Evolutionary conservation across 2,329 filamentous ascomycete genomes (phyloP).

Genomic region (Botrytis byssoidea): DNA sequence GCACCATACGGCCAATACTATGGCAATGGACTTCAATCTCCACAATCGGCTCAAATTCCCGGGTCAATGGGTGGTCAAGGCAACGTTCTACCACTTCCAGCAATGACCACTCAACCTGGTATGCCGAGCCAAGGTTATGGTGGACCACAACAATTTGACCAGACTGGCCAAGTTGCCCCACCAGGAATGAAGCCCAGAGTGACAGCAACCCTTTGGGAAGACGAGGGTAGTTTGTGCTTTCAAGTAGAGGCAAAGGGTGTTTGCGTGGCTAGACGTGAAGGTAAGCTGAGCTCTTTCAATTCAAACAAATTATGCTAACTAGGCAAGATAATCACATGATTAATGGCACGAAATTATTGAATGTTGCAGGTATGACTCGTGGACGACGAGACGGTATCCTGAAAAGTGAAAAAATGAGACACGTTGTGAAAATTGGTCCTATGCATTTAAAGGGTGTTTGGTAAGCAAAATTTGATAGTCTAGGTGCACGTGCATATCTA

Average conservation of each 20-base stretch:
- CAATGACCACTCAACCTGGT: constrained; percentile 46
- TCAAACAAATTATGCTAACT: constrained; percentile 17
- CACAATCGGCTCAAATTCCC: constrained; percentile 66
- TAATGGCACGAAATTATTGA: constrained; percentile 94
- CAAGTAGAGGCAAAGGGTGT: constrained; percentile 96
- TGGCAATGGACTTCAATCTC: constrained; percentile 74
- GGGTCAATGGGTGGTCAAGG: constrained; percentile 65
- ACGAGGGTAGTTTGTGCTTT: constrained; percentile 95
- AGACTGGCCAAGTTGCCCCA: constrained; percentile 87
- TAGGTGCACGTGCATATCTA: constrained; percentile 21
- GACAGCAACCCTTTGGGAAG: constrained; percentile 96
- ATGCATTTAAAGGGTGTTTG: constrained; percentile 99
- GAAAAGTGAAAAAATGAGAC: constrained; percentile 94
- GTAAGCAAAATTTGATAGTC: constrained; percentile 53
- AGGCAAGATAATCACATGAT: constrained; percentile 93
- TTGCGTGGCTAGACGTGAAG: constrained; percentile 90
- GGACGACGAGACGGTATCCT: constrained; percentile 92
- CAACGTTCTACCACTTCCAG: constrained; percentile 68
- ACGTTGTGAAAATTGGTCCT: constrained; percentile 97
- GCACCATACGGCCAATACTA: constrained; percentile 69
- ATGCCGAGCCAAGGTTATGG: constrained; percentile 49
- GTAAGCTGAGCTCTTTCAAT: constrained; percentile 52
- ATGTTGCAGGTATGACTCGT: constrained; percentile 97
- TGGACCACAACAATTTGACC: constrained; percentile 63
- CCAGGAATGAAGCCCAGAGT: constrained; percentile 95